Evolutionary conservation across 768 basidiomycete species (phyloP).

Genomic region (Lactarius indigo): DNA sequence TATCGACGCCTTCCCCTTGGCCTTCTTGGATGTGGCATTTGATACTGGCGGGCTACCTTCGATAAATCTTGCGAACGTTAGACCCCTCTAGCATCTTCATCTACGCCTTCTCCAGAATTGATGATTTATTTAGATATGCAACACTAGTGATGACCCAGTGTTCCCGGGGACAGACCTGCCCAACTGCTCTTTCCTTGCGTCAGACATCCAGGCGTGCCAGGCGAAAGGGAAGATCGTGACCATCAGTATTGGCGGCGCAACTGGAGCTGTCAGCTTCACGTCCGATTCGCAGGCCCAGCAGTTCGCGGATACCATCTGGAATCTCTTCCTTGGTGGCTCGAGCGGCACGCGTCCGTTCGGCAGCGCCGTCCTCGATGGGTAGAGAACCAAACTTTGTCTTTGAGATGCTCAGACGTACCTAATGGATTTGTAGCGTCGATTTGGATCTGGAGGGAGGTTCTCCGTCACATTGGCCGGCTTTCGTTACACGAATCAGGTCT

Average conservation of each 20-base stretch:
- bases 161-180: constrained; percentile 62
- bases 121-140: constrained; percentile 53
- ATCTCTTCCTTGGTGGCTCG: constrained; percentile 64
- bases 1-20: constrained; percentile 58
- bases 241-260: constrained; percentile 42
- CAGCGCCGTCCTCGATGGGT: constrained; percentile 70
- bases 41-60: constrained; percentile 54
- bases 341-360: constrained; percentile 68
- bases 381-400: neutral
- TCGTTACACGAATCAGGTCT: constrained; percentile 51
- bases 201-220: constrained; percentile 64
- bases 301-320: constrained; percentile 70
- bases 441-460: constrained; percentile 73
- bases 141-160: constrained; percentile 47
- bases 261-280: constrained; percentile 57
- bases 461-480: constrained; percentile 29
- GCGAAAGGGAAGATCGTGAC: constrained; percentile 39
- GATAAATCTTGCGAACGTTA: constrained; percentile 58
- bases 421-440: constrained; percentile 41
- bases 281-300: constrained; percentile 52
- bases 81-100: constrained; percentile 17
- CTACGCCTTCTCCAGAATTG: neutral
- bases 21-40: constrained; percentile 60
- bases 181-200: constrained; percentile 56
- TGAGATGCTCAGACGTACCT: neutral